Evolutionary conservation across 2,329 filamentous ascomycete species (phyloP).

Genomic region (Penicillium sp.): DNA sequence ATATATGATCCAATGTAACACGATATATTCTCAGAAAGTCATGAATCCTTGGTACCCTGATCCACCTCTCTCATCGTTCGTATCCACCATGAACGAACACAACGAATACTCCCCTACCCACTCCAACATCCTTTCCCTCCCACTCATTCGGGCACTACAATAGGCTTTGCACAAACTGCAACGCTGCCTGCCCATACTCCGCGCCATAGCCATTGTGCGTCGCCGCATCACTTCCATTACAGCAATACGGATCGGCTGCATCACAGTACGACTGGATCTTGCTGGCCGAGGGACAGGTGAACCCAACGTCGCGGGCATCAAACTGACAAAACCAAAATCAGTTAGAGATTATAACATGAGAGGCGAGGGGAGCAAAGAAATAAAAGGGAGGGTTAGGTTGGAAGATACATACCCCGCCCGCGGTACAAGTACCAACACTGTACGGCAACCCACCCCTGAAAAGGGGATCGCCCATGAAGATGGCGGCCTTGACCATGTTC

Average conservation of each 20-base stretch:
- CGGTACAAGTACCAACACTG: slow-evolving; percentile 64
- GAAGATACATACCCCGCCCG: slow-evolving; percentile 59
- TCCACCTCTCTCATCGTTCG: no score
- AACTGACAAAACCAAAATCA: slow-evolving; percentile 52
- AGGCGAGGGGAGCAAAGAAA: neutral
- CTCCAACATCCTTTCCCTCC: no score
- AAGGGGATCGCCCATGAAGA: slow-evolving; percentile 69
- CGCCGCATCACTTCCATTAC: slow-evolving; percentile 64
- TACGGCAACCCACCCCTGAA: slow-evolving; percentile 61
- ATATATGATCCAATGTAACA: no score
- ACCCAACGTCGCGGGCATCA: slow-evolving; percentile 62
- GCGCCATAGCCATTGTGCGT: slow-evolving; percentile 66
- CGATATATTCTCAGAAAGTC: no score
- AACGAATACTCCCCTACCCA: no score
- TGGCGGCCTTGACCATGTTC: slow-evolving; percentile 64
- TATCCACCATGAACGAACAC: no score
- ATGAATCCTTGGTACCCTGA: no score
- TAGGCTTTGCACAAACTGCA: slow-evolving; percentile 61
- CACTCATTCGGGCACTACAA: neutral
- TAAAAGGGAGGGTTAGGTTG: neutral
- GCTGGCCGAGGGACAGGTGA: slow-evolving; percentile 59
- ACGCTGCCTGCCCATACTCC: slow-evolving; percentile 64
- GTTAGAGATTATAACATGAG: neutral
- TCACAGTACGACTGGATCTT: slow-evolving; percentile 71
- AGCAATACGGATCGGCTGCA: slow-evolving; percentile 68